Base-by-base conservation (phyloP, 345 rosid species). In the Carallia pectinifolia region DNA sequence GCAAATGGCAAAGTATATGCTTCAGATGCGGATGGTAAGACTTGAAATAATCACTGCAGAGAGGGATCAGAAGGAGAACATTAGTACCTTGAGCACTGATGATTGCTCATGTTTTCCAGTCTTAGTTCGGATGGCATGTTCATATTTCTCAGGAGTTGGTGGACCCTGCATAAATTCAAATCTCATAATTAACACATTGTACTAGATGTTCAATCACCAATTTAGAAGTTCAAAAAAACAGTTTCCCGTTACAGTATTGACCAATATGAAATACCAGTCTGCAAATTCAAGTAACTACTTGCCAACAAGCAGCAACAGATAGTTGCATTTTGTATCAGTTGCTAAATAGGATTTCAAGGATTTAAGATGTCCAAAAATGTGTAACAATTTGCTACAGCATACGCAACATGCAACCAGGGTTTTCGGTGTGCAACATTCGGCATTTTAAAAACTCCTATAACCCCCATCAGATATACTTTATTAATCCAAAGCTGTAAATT, bases 101-200 rank as follows among this genome's bases (percentile, higher is more conserved):
- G 90, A 82, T 30, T 77, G 89, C 40, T 81, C 84, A 62, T 71
- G 73, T 37, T 87, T 94, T 63, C 82, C 62, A 64, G 83, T 82
- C 81, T 80, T 85, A 4, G 77, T 76, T 50, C 89, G 82, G 72
- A 77, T 74, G 0, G 77, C 76, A 71, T 84, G 82, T 74, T 92
- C 96, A 27, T 79, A 81, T 58, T 95, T 92, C 76, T 92, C 93
- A 5, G 93, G 94, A 31, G 99, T 95, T 23, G 88, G 85, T 58
- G 93, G 99, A 64, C 93, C 92, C 97, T 95, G 78, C 31, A 69
- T 44, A 53, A 5, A 34, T 6, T 5, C 40, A 40, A 39, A 29
- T 19, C 10, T 23, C 29, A 15, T 59, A 44, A 12, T 12, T 50
- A 30, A 2, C 6, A 34, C 2, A 31, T 39, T n/a, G 33, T 34